Base-by-base conservation (phyloP, 2,329 filamentous ascomycete species). In the Calonectria montana region DNA sequence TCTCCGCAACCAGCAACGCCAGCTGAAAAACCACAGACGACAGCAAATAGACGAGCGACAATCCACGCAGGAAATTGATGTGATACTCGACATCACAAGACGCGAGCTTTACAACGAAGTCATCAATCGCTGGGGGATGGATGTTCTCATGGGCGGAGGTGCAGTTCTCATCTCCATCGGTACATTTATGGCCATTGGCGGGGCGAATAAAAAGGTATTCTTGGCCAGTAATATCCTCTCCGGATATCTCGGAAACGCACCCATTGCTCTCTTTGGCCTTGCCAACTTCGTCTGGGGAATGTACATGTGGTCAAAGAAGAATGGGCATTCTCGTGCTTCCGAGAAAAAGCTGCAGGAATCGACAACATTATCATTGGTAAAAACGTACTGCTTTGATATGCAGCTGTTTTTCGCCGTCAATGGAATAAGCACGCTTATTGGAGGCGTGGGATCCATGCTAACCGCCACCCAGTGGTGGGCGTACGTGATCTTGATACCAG, bases 171-270 rank as follows among this genome's bases (percentile, higher is more conserved):
- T 91, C 18, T 86, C 85, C 7, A 75, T 84, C 0, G 89, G 89
- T 10, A 89, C 89, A 0, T 83, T 86, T 69, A 84, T 90, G 84
- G 89, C 89, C 12, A 89, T 90, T 18, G 86, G 82, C 1, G 88
- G 89, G 1, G 84, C 82, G 0, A 82, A 89, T 61, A 79, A 35
- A 0, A 70, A 41, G 0, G 82, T 89, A 0, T 90, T 80, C 67
- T 4, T 80, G 0, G 84, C 86, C 0, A 89, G 86, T 75, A 91
- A 91, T 67, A 77, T 90, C 2, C 77, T 90, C 0, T 89, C 88
- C 0, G 89, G 89, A 1, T 90, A 89, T 70, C 81, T 91, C 21
- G 89, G 89, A 2, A 90, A 91, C 69, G 81, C 84, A 0, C 84
- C 87, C 1, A 84, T 87, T 2, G 87, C 87, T 0, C 27, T 86